Conservation (phyloP, 352 stramenopile species). For the Pythium coloratum region DNA sequence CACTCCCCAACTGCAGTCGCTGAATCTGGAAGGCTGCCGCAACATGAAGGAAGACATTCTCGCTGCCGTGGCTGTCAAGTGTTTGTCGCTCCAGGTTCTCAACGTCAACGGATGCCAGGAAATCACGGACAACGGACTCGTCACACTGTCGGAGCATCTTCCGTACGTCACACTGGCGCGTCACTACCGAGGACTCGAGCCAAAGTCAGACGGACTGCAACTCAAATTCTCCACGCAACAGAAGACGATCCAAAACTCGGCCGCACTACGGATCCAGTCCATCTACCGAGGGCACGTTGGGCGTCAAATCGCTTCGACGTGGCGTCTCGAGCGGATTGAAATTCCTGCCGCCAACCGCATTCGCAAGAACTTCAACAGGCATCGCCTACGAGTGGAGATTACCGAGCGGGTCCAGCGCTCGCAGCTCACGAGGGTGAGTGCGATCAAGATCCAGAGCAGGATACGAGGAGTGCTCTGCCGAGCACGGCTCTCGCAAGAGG, state of each 20-base stretch:
- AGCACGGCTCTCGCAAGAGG: constrained; percentile 28
- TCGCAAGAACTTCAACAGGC: constrained; percentile 48
- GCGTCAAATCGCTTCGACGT: constrained; percentile 46
- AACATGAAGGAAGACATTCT: constrained; percentile 75
- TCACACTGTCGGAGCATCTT: constrained; percentile 66
- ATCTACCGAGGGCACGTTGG: constrained; percentile 59
- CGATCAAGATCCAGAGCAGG: constrained; percentile 60
- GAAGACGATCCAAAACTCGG: constrained; percentile 71
- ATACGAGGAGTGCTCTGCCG: constrained; percentile 53
- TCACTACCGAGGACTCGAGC: constrained; percentile 62
- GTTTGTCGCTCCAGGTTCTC: constrained; percentile 58
- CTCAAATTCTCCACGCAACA: constrained; percentile 76
- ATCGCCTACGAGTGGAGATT: constrained; percentile 46
- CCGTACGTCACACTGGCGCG: constrained; percentile 61
- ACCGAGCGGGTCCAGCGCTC: constrained; percentile 32
- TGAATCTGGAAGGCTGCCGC: constrained; percentile 70
- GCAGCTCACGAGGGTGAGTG: constrained; percentile 34
- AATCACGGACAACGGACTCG: constrained; percentile 71
- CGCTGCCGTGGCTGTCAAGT: constrained; percentile 48
- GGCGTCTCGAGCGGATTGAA: constrained; percentile 59
- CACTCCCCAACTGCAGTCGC: constrained; percentile 51
- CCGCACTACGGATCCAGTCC: constrained; percentile 68
- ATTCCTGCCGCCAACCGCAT: constrained; percentile 49
- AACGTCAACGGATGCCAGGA: constrained; percentile 77
- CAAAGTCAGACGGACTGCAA: constrained; percentile 43